Evolutionary conservation across 345 rosid genomes (phyloP).

Genomic region (Salix exigua): DNA sequence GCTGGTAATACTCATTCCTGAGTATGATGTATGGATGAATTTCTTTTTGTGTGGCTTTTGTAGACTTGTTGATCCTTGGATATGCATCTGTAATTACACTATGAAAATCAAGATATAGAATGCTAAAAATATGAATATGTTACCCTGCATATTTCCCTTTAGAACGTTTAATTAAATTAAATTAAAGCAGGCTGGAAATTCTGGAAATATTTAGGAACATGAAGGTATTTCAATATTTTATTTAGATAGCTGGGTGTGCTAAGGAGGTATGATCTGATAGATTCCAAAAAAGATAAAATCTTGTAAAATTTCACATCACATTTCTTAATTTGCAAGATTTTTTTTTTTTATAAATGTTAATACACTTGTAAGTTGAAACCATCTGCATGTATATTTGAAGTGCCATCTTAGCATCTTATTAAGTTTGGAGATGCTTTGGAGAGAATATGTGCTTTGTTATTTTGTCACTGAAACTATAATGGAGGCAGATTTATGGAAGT

Average conservation of each 20-base stretch:
- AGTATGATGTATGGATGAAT: background rate
- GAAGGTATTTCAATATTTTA: no score
- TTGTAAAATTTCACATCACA: background rate
- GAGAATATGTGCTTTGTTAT: background rate
- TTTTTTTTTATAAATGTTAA: background rate
- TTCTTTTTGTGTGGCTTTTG: background rate
- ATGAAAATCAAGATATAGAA: no score
- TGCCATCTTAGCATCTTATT: background rate
- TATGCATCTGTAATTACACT: no score
- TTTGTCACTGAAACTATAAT: background rate
- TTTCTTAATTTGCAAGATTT: background rate
- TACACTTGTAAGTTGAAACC: background rate
- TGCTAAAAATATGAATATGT: no score
- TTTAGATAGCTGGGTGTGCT: background rate
- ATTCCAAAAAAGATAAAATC: background rate
- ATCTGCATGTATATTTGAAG: background rate
- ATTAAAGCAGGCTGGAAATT: no score
- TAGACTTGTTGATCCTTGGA: background rate
- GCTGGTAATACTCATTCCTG: constrained; percentile 46
- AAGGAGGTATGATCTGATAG: background rate
- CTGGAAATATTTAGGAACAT: no score
- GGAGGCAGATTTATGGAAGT: background rate
- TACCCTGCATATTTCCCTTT: no score
- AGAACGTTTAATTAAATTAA: no score
- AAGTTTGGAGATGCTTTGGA: background rate